A percentile compares a stretch with the other conserved stretches of the same genome.
These are phyloP conservation scores for Rauvolfia tetraphylla DNA, from an alignment of 257 asterid species.

Conservation along the genomic window DNA sequence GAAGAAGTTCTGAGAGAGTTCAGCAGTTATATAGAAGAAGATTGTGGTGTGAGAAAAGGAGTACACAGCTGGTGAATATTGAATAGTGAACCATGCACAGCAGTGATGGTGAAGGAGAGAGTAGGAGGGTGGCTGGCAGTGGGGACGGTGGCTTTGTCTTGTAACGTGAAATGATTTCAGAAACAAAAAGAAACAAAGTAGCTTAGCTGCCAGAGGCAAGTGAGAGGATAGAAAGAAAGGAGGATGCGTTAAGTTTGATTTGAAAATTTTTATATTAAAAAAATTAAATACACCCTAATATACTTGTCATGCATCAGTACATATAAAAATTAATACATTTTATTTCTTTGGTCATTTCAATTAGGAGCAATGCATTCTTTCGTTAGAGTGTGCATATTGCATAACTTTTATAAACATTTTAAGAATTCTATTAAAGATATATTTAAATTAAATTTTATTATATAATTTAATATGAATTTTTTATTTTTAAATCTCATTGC, in stretches of 20 bases:
- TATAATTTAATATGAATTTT: no score
- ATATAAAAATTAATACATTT: no score
- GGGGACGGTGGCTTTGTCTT: constrained; percentile 20
- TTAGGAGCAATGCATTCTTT: no score
- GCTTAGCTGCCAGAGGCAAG: background rate
- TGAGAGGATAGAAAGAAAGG: background rate
- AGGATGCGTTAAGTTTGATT: background rate
- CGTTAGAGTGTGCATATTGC: no score
- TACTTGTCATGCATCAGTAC: no score
- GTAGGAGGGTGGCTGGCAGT: background rate
- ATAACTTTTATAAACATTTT: no score
- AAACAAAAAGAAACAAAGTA: background rate
- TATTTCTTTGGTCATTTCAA: no score
- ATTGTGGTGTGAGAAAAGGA: background rate
- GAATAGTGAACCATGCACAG: background rate
- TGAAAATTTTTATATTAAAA: no score
- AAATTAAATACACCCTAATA: no score
- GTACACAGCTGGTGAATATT: background rate
- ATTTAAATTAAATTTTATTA: no score
- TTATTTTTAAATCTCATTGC: no score
- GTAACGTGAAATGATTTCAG: constrained; percentile 2
- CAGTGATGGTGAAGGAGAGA: constrained; percentile 1
- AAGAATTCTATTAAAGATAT: no score
- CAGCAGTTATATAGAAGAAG: constrained; percentile 9
- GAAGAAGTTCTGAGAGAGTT: constrained; percentile 7